A percentile compares a stretch with the other conserved stretches of the same genome.
Conservation (phyloP, 306 rosid genomes). For the Datisca glomerata region DNA sequence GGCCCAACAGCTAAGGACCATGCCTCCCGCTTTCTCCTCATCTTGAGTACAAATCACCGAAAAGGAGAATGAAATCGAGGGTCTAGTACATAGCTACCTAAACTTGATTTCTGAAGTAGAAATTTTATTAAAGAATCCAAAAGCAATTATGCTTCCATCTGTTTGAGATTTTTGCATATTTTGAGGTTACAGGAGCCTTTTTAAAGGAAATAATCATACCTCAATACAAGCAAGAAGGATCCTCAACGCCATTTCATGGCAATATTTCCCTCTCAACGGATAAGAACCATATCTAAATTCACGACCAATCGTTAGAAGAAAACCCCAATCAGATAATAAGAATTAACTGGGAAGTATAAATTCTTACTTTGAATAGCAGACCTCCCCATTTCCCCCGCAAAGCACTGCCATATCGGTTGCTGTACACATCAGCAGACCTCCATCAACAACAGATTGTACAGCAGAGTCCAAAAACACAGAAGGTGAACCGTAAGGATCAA, state of each 20-base stretch:
- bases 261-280: slow-evolving; percentile 86
- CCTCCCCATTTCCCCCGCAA: slow-evolving; percentile 98
- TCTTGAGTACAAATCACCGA: too few species aligned
- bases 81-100: too few species aligned
- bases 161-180: too few species aligned
- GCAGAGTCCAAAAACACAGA: slow-evolving; percentile 95
- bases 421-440: slow-evolving; percentile 95
- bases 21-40: too few species aligned
- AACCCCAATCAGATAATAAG: slow-evolving; percentile 6
- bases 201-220: slow-evolving; percentile 35
- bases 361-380: slow-evolving; percentile 94
- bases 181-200: too few species aligned
- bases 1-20: too few species aligned
- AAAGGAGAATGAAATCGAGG: too few species aligned
- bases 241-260: slow-evolving; percentile 99
- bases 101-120: too few species aligned
- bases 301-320: slow-evolving; percentile 18
- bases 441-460: slow-evolving; percentile 90
- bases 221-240: slow-evolving; percentile 90
- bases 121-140: too few species aligned
- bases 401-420: slow-evolving; percentile 99
- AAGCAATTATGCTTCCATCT: too few species aligned
- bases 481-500: slow-evolving; percentile 98
- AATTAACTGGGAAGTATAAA: slow-evolving; percentile 12
- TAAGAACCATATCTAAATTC: slow-evolving; percentile 80